Conservation (phyloP, 306 rosid genomes). For the Fragaria iinumae region DNA sequence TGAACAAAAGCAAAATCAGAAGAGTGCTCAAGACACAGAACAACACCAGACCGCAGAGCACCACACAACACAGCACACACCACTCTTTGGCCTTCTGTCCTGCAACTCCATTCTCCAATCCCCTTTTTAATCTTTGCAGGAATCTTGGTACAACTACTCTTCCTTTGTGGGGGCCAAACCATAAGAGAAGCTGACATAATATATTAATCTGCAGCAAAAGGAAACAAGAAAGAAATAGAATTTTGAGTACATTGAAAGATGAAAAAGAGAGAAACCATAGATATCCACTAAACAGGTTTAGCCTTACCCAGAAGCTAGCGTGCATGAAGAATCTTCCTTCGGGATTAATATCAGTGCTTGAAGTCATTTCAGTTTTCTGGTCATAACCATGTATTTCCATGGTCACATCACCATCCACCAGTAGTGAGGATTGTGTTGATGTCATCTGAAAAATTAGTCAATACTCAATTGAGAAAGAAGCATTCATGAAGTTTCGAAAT, state of each 20-base stretch:
- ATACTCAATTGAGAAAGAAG: not conserved
- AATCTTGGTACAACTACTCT: not conserved
- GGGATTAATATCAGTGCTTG: slow-evolving; percentile 3
- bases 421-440: slow-evolving; percentile 13
- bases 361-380: not conserved
- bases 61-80: slow-evolving; percentile 12
- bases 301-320: slow-evolving; percentile 8
- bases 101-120: slow-evolving; percentile 8
- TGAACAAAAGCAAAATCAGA: slow-evolving; percentile 18
- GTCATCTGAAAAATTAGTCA: slow-evolving; percentile 8
- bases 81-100: slow-evolving; percentile 17
- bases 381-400: not conserved
- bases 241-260: not conserved
- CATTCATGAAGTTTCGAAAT: not conserved
- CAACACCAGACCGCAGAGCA: slow-evolving; percentile 21
- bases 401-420: not conserved
- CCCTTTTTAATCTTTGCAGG: not conserved
- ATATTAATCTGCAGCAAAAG: slow-evolving; percentile 16
- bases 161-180: slow-evolving; percentile 3
- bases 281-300: not conserved
- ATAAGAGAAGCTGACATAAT: not conserved
- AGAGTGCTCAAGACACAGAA: slow-evolving; percentile 13
- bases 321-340: not conserved
- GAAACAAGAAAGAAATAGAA: not conserved
- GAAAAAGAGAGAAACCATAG: not conserved